Conservation (phyloP, 164 flowering plant species). For the Annona squamosa region DNA sequence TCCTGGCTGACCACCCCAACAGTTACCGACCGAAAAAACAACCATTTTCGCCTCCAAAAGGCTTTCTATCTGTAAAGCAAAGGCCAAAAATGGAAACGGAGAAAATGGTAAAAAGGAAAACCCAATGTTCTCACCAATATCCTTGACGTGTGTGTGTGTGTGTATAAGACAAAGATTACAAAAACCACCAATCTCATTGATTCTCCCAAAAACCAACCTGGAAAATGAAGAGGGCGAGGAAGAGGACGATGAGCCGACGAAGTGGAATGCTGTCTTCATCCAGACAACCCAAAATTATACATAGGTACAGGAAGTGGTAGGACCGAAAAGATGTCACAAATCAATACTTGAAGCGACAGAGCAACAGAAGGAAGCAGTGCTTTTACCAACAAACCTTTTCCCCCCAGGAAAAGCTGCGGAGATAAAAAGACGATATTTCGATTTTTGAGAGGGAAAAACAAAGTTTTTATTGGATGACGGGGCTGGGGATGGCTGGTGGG, state of each 20-base stretch:
- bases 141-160: neutral
- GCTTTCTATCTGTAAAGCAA: neutral
- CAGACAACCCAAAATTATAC: neutral
- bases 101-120: neutral
- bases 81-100: neutral
- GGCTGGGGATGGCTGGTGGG: too few species aligned
- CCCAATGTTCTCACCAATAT: neutral
- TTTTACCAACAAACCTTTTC: too few species aligned
- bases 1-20: neutral
- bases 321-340: too few species aligned
- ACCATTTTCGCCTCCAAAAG: neutral
- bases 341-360: too few species aligned
- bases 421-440: neutral
- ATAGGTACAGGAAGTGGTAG: neutral
- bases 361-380: too few species aligned
- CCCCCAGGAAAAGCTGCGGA: neutral
- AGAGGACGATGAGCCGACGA: neutral
- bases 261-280: neutral
- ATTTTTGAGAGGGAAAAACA: neutral
- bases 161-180: neutral
- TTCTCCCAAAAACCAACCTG: conserved; percentile 2
- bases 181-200: neutral
- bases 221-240: neutral
- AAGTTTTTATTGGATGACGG: neutral
- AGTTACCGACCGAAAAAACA: neutral